A percentile compares a stretch with the other conserved stretches of the same genome.
Conservation (phyloP, 768 basidiomycete species). For the Russula compacta region DNA sequence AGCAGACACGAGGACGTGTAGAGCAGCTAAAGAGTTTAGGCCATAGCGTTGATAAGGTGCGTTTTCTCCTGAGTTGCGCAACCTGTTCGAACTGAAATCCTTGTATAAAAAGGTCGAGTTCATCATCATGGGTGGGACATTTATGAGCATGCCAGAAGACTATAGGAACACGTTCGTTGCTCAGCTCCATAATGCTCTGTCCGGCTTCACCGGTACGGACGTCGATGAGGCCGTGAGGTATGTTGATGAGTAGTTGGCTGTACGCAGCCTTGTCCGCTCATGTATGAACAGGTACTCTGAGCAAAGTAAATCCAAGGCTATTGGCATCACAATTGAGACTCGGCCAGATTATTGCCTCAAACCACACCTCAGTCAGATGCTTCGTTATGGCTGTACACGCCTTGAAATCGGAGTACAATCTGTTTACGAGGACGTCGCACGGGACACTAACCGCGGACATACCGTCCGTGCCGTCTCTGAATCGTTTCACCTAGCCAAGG, state of each 20-base stretch:
- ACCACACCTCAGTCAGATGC: constrained; percentile 97
- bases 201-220: constrained; percentile 86
- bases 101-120: constrained; percentile 50
- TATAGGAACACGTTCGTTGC: constrained; percentile 91
- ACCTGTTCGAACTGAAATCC: not conserved
- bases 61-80: not conserved
- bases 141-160: constrained; percentile 99
- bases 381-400: constrained; percentile 96
- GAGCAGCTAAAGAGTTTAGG: constrained; percentile 95
- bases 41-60: constrained; percentile 93
- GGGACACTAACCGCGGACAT: constrained; percentile 97
- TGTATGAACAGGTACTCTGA: constrained; percentile 69
- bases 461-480: constrained; percentile 96
- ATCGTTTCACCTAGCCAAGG: constrained; percentile 95
- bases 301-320: constrained; percentile 95
- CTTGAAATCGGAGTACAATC: constrained; percentile 98
- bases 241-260: constrained; percentile 10
- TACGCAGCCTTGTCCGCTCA: not conserved
- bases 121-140: constrained; percentile 98
- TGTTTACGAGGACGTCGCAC: constrained; percentile 97
- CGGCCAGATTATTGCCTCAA: constrained; percentile 96
- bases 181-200: constrained; percentile 93
- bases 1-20: constrained; percentile 90
- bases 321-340: constrained; percentile 98
- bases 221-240: constrained; percentile 93